These are phyloP conservation scores for Colletotrichum magnum DNA, from an alignment of 2,329 filamentous ascomycete genomes.

Conservation along the genomic window DNA sequence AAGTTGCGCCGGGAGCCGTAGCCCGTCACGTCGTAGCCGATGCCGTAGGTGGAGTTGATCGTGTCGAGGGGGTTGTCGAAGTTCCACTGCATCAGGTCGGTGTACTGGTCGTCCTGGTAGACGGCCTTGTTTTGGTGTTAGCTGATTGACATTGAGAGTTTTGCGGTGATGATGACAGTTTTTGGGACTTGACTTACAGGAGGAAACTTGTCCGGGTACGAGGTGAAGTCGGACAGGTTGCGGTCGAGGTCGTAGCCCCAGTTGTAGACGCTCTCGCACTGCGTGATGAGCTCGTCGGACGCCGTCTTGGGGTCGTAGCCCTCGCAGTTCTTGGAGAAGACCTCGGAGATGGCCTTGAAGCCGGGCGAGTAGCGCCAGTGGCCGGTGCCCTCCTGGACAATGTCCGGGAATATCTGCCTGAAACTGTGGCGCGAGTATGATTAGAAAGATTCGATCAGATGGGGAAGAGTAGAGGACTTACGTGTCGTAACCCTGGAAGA, in stretches of 20 bases:
- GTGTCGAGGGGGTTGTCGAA: constrained; percentile 58
- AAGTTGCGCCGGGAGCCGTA: constrained; percentile 63
- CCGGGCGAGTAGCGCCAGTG: constrained; percentile 56
- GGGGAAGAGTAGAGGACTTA: not conserved
- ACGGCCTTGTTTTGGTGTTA: constrained; percentile 20
- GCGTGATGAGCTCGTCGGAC: constrained; percentile 61
- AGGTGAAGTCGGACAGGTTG: constrained; percentile 63
- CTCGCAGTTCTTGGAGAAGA: constrained; percentile 59
- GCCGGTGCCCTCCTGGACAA: constrained; percentile 55
- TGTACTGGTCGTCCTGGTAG: constrained; percentile 54
- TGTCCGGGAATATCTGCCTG: constrained; percentile 62
- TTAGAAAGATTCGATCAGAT: not conserved
- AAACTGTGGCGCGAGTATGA: constrained; percentile 54
- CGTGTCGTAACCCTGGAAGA: constrained; percentile 68
- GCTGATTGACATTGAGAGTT: too few relatives aligned
- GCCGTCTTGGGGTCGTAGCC: constrained; percentile 46
- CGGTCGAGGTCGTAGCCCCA: constrained; percentile 64
- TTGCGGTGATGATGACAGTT: not conserved
- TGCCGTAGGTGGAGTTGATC: constrained; percentile 55
- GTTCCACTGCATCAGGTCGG: constrained; percentile 66
- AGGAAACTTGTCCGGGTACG: constrained; percentile 60
- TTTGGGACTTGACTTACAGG: constrained; percentile 48
- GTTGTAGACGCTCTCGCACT: constrained; percentile 58
- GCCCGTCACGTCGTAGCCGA: constrained; percentile 63
- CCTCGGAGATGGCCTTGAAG: constrained; percentile 60